Evolutionary conservation across 352 stramenopile species (phyloP), one percentile per base, ranked within the genome.

Genomic region (Pythium apleroticum): DNA sequence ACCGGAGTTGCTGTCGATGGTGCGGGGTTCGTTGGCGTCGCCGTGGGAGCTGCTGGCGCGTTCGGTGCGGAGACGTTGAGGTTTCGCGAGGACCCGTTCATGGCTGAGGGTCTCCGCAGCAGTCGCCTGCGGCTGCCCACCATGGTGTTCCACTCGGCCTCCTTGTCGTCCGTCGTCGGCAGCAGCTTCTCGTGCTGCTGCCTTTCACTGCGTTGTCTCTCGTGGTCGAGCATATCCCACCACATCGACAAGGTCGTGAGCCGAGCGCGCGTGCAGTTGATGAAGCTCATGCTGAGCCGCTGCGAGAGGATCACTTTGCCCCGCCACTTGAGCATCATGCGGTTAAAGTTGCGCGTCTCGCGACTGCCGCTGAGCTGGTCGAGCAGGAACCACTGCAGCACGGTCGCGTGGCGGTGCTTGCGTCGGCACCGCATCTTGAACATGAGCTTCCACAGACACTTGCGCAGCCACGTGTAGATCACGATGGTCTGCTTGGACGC

Each of bases 261-360:
- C n/a, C 82, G 74, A 41, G 80, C 80, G 8, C 81, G 80, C 10
- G 73, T 78, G 56, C 82, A 91, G 20, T 65, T 10, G 10, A 91
- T 64, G 46, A 91, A 93, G 14, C 59, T 52, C 67, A 69, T 72
- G 45, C 81, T 72, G 28, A 80, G 54, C 4, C 77, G 80, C 66
- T 94, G 81, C 30, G 80, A 86, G 30, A 68, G 66, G 46, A 94
- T 90, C 48, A 94, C 81, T 57, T 91, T 91, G 60, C 55, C 52
- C 22, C 85, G 79, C 85, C 85, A 93, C 49, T 77, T 77, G 43
- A 82, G 27, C 85, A 93, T 91, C 69, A 91, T 78, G 27, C 78
- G 72, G 45, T 87, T 88, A 41, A 93, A 91, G 52, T 90, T 91
- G 60, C 78, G 73, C 3, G 72, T 86, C 60, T 89, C 83, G 27